These are phyloP conservation scores for Penicillium daleae DNA, from an alignment of 495 filamentous ascomycete species.

Conservation along the genomic window DNA sequence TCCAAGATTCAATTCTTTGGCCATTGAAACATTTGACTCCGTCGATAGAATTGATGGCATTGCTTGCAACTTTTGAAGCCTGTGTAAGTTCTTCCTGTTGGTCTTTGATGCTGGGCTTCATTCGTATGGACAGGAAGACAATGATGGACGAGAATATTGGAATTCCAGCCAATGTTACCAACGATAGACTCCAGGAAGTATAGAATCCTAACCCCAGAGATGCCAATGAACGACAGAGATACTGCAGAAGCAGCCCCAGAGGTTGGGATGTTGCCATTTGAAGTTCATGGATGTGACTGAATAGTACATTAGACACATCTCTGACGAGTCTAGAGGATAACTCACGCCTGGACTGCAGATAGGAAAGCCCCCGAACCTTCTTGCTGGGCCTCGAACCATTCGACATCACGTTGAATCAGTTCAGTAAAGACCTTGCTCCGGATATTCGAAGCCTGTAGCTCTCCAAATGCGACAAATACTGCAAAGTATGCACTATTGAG, in stretches of 20 bases:
- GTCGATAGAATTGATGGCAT: slow-evolving; percentile 74
- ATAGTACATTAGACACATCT: neutral
- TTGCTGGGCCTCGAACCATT: slow-evolving; percentile 78
- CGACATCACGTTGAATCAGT: slow-evolving; percentile 71
- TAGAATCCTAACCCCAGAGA: slow-evolving; percentile 73
- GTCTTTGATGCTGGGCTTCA: slow-evolving; percentile 66
- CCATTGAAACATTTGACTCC: slow-evolving; percentile 89
- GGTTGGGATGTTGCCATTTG: slow-evolving; percentile 79
- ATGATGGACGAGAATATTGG: slow-evolving; percentile 68
- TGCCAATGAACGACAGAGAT: slow-evolving; percentile 60
- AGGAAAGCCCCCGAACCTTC: slow-evolving; percentile 75
- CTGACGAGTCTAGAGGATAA: neutral
- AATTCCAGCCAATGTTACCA: slow-evolving; percentile 78
- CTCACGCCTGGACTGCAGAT: slow-evolving; percentile 74
- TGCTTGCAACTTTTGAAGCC: slow-evolving; percentile 74
- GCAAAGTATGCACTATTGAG: slow-evolving; percentile 66
- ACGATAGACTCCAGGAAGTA: slow-evolving; percentile 81
- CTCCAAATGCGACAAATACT: slow-evolving; percentile 75
- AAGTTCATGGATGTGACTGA: slow-evolving; percentile 79
- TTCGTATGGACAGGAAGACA: slow-evolving; percentile 57
- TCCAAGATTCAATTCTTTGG: slow-evolving; percentile 66
- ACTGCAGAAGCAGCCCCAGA: slow-evolving; percentile 68
- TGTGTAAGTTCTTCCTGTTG: slow-evolving; percentile 70
- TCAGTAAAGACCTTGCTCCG: slow-evolving; percentile 66
- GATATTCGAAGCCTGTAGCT: slow-evolving; percentile 72